Base-by-base conservation (phyloP, 352 stramenopile genomes). In the Phytophthora cryptogea region DNA sequence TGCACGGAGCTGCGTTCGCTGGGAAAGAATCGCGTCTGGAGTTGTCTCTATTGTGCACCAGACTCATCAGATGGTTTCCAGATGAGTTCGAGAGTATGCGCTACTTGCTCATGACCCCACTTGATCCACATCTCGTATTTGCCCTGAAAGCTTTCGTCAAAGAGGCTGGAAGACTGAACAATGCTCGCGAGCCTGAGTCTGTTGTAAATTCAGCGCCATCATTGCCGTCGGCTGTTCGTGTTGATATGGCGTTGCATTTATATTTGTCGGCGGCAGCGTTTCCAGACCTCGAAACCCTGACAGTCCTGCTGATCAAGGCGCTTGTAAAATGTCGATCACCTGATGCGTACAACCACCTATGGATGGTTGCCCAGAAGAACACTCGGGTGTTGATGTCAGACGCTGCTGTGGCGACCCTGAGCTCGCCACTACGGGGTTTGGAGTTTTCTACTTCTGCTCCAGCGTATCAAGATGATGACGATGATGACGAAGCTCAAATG, bases 21-120 rank as follows among this genome's bases (percentile, higher is more conserved):
- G 72, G 74, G 9, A 80, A 73, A 46, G 76, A 86, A 58, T 72
- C 66, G 4, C 72, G 71, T 8, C 17, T 80, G 13, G 64, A 74
- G 27, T 48, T 84, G 10, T 64, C 69, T 2, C 20, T 82, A 4
- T 42, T 82, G 8, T 78, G 68, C 53, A 80, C 53, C 10, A 66
- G 72, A 8, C 64, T 86, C 3, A 67, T 77, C 20, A 72, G 64
- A 46, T 86, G 76, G 76, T 74, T 81, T 43, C 74, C 76, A 14
- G 47, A 70, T 20, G 61, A 82, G 9, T 73, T 62, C 43, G 57
- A 47, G 41, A 66, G 49, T 14, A 54, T 78, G 45, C 58, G 49
- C 9, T 52, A 49, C 32, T 37, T 73, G 37, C 40, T 77, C 4
- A 63, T 74, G 65, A 73, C 48, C 8, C 57, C 59, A 4, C 54